phyloP scores from a whole-genome alignment of 1,284 basidiomycete species.

The Porogramme epimiltina region DNA sequence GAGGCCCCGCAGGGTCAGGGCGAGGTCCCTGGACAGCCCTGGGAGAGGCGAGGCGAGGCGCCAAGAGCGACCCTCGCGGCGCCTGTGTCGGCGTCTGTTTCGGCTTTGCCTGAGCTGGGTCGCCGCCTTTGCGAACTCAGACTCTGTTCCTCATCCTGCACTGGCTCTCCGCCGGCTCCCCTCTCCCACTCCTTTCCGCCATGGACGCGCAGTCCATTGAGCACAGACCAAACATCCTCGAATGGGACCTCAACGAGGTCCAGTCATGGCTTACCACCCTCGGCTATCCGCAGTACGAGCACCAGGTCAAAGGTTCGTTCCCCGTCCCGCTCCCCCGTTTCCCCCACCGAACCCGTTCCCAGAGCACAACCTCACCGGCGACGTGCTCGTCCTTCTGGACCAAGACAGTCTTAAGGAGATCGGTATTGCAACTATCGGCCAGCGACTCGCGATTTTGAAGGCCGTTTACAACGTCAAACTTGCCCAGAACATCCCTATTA shows the following conservation, averaged over 20 bases:
- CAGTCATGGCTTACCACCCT: constrained; percentile 73
- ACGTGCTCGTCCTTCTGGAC: constrained; percentile 83
- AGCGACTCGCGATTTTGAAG: constrained; percentile 86
- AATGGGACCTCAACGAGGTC: constrained; percentile 86
- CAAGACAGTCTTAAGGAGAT: constrained; percentile 82
- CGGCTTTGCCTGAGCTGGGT: too few species aligned
- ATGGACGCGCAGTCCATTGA: constrained; percentile 43
- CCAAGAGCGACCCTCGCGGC: too few species aligned
- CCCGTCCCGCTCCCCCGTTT: constrained; percentile 16
- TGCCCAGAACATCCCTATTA: constrained; percentile 80
- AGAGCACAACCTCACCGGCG: constrained; percentile 90
- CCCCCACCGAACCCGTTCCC: constrained; percentile 9
- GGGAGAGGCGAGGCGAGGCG: too few species aligned
- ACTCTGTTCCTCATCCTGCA: constrained; percentile 6
- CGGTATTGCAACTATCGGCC: constrained; percentile 84
- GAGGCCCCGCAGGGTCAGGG: not conserved
- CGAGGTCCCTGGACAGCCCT: constrained; percentile 14
- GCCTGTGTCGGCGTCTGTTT: too few species aligned
- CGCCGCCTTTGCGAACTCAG: constrained; percentile 19
- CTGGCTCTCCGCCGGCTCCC: constrained; percentile 17
- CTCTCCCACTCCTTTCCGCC: constrained; percentile 15
- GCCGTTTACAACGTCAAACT: constrained; percentile 88
- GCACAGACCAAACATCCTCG: constrained; percentile 50
- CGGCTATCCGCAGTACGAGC: constrained; percentile 82
- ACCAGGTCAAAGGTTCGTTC: constrained; percentile 65